These are phyloP conservation scores for Pleurotus cornucopiae DNA, from an alignment of 768 basidiomycete genomes.

Conservation along the genomic window DNA sequence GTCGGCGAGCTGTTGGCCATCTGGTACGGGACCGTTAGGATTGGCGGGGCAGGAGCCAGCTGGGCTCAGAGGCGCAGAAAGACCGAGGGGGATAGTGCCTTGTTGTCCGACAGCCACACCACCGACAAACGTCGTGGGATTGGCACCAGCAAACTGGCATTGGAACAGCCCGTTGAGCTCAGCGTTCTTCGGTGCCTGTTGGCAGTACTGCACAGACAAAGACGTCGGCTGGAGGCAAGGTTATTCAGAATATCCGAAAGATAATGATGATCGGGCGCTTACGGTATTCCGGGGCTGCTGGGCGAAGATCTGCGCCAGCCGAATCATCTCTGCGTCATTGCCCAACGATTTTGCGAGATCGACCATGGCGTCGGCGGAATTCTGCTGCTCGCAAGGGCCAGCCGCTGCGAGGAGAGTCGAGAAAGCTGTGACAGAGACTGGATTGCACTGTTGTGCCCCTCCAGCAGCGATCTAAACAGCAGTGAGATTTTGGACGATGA, in stretches of 20 bases:
- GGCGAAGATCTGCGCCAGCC: constrained; percentile 45
- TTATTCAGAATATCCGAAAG: neutral
- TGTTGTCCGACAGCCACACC: constrained; percentile 33
- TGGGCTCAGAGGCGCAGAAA: constrained; percentile 33
- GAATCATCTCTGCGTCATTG: constrained; percentile 44
- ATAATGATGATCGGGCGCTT: constrained; percentile 13
- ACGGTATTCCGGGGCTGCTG: constrained; percentile 59
- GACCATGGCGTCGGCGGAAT: constrained; percentile 51
- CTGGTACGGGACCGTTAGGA: constrained; percentile 41
- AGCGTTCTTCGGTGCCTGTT: constrained; percentile 43
- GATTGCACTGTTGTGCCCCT: constrained; percentile 55
- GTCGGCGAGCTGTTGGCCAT: constrained; percentile 39
- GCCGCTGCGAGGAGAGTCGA: constrained; percentile 55
- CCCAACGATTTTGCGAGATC: constrained; percentile 34
- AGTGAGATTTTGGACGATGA: neutral
- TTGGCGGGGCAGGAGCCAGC: constrained; percentile 49
- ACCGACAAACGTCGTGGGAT: constrained; percentile 41
- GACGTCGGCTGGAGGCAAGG: constrained; percentile 31
- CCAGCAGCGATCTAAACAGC: constrained; percentile 43
- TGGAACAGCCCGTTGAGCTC: constrained; percentile 56
- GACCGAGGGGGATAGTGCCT: constrained; percentile 54
- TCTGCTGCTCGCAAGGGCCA: constrained; percentile 51
- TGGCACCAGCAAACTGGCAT: constrained; percentile 50
- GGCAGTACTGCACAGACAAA: constrained; percentile 46
- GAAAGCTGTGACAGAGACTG: constrained; percentile 51